phyloP scores from a whole-genome alignment of 257 asterid genomes.

The Solanum acaule region DNA sequence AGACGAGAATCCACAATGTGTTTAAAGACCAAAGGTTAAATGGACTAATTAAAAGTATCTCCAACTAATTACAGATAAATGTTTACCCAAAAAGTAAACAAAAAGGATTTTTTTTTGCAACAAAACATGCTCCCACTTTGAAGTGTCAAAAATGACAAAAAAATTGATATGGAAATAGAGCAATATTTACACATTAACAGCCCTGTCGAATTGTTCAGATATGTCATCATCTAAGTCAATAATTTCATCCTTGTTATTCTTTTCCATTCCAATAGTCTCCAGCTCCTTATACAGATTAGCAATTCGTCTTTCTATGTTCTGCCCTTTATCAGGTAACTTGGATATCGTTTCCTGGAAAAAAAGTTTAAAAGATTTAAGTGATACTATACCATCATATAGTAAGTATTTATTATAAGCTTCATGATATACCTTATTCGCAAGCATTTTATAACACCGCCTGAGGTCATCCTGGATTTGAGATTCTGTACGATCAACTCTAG shows the following conservation, averaged over 20 bases:
- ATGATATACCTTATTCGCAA: slow-evolving; percentile 41
- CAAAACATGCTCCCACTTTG: neutral
- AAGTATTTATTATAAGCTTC: neutral
- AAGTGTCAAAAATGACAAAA: neutral
- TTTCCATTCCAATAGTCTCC: slow-evolving; percentile 21
- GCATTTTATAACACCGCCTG: slow-evolving; percentile 37
- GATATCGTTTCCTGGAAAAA: slow-evolving; percentile 43
- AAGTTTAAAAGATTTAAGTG: neutral
- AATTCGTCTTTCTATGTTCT: slow-evolving; percentile 50
- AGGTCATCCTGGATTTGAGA: slow-evolving; percentile 53
- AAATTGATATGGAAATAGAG: neutral
- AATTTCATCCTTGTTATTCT: neutral
- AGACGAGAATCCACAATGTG: neutral
- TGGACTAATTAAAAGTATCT: neutral
- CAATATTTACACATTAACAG: slow-evolving; percentile 1
- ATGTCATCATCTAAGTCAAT: slow-evolving; percentile 5
- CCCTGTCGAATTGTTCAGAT: neutral
- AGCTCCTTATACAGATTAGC: slow-evolving; percentile 42
- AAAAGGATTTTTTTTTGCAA: neutral
- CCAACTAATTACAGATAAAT: neutral
- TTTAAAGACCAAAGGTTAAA: neutral
- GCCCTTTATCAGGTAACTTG: slow-evolving; percentile 70
- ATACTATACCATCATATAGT: neutral
- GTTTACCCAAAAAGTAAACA: neutral
- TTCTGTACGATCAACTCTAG: slow-evolving; percentile 41